Evolutionary conservation across 495 filamentous ascomycete genomes (phyloP).

Genomic region (Penicillium roqueforti): DNA sequence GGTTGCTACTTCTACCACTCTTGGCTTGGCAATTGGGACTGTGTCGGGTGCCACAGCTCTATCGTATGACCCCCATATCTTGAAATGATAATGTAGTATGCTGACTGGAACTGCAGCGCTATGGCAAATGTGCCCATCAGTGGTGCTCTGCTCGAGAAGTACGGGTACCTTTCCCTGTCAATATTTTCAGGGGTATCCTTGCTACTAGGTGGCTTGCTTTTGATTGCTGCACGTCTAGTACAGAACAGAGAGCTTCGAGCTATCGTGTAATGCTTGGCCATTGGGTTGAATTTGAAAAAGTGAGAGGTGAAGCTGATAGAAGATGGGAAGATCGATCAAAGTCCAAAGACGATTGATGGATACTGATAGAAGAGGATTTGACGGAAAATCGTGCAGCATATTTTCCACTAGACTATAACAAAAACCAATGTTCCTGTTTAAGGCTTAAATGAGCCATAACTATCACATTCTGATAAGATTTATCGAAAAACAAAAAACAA

Average conservation of each 20-base stretch:
- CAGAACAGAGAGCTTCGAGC: conserved; percentile 21
- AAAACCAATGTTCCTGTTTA: too few relatives aligned
- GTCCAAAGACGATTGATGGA: too few relatives aligned
- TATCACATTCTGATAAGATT: too few relatives aligned
- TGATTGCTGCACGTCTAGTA: conserved; percentile 24
- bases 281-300: too few relatives aligned
- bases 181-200: conserved; percentile 33
- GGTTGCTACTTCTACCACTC: conserved; percentile 26
- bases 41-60: conserved; percentile 33
- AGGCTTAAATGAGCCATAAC: too few relatives aligned
- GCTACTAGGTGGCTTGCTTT: conserved; percentile 26
- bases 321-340: too few relatives aligned
- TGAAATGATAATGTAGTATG: neutral
- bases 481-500: too few relatives aligned
- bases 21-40: conserved; percentile 32
- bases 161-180: conserved; percentile 36
- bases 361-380: too few relatives aligned
- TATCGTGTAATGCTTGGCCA: conserved; percentile 12
- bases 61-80: conserved; percentile 23
- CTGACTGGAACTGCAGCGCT: conserved; percentile 21
- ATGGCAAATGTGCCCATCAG: conserved; percentile 38
- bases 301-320: too few relatives aligned
- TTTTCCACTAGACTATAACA: too few relatives aligned
- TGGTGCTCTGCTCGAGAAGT: conserved; percentile 29
- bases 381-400: too few relatives aligned